Base-by-base conservation (phyloP, 73 alveolate genomes). In the Vitrella brassicaformis region DNA sequence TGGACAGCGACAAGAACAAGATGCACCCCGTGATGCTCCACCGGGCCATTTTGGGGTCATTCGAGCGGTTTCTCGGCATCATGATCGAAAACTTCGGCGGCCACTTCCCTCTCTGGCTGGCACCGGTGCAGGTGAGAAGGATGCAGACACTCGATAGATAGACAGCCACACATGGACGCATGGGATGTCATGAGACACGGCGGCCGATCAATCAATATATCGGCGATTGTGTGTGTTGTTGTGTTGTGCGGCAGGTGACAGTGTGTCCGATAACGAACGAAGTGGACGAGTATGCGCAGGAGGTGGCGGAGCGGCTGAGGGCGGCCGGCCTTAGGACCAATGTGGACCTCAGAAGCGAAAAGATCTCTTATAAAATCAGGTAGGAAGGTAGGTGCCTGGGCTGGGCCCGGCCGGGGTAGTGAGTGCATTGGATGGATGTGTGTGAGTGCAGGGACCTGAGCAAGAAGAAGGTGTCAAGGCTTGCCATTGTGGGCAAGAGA, bases 61-160 rank as follows among this genome's bases (percentile, higher is more conserved):
- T 97, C 10, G 99, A 97, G 81, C 91, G 99, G 84, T 89, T 94
- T 89, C 82, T 94, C 29, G 98, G 97, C 27, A 90, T 96, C 47
- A 86, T 96, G 71, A 90, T 88, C 70, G 99, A 96, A 78, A 97
- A 96, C 78, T 68, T 88, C 66, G 99, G 91, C 71, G 99, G 99
- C 22, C 96, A 94, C 81, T 97, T 98, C 98, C 99, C 99, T 25
- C 94, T 97, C 86, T 97, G 99, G 99, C 78, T 97, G 74, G 88
- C 98, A n/a, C 99, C 99, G 56, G 14, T 39, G 56, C 56, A 39
- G 56, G 56, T 39, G 56, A 39, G 22, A 39, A 39, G 22, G 56
- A 14, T 39, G 56, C n/a, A n/a, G n/a, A n/a, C n/a, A n/a, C n/a
- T n/a, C n/a, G n/a, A n/a, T n/a, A n/a, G n/a, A n/a, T n/a, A n/a